phyloP scores from a whole-genome alignment of 164 flowering plant species.

The Tinospora cordifolia region DNA sequence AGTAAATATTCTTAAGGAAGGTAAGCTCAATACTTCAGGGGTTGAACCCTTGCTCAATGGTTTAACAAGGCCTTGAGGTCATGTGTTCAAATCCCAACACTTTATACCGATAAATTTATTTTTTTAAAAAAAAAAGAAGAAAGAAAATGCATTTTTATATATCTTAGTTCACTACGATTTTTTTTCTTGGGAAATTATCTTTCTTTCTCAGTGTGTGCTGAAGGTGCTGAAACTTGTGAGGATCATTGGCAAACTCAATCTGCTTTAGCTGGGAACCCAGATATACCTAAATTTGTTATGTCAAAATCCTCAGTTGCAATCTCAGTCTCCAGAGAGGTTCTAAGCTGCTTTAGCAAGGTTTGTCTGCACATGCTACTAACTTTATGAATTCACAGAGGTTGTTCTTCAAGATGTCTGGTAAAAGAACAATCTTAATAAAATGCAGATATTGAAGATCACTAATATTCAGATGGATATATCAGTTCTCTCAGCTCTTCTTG shows the following conservation, averaged over 20 bases:
- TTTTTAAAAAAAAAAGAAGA: too few species aligned
- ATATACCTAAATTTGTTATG: conserved; percentile 26
- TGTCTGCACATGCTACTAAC: neutral
- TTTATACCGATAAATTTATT: too few species aligned
- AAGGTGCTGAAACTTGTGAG: conserved; percentile 52
- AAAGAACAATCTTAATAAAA: neutral
- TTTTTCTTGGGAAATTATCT: neutral
- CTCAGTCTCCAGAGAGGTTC: conserved; percentile 46
- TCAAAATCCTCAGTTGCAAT: conserved; percentile 37
- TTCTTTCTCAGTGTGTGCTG: neutral
- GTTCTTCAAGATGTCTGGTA: neutral
- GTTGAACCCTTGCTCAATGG: too few species aligned
- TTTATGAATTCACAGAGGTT: neutral
- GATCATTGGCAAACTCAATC: conserved; percentile 60
- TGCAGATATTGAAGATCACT: conserved; percentile 57
- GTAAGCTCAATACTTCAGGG: conserved; percentile 23
- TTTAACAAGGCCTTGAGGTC: too few species aligned
- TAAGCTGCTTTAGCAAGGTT: conserved; percentile 61
- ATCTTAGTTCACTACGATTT: neutral
- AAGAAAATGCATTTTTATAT: neutral
- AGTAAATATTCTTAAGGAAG: conserved; percentile 40
- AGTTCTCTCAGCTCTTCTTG: conserved; percentile 43
- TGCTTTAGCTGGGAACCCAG: conserved; percentile 52
- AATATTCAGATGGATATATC: conserved; percentile 33
- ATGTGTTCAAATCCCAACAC: too few species aligned